Percentiles rank a stretch among this genome's conserved stretches.
Evolutionary conservation across 441 rosid species (phyloP).

Genomic region (Kokia cookei): DNA sequence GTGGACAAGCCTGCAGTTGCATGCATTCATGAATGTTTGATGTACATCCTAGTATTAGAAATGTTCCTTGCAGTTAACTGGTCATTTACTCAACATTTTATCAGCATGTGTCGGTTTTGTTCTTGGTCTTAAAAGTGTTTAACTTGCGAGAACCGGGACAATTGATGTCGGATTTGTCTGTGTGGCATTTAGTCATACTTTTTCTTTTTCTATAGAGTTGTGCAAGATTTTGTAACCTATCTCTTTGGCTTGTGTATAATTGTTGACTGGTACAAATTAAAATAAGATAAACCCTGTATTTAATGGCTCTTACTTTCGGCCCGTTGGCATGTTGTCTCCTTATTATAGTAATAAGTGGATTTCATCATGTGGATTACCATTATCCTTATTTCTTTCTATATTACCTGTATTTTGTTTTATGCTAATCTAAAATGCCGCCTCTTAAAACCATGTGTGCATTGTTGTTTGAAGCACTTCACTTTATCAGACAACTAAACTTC

Average conservation of each 20-base stretch:
- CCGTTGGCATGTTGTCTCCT: slow-evolving; percentile 19
- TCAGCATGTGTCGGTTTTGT: background rate
- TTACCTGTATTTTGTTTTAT: background rate
- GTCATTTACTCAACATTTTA: background rate
- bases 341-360: slow-evolving; percentile 4
- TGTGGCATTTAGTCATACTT: slow-evolving; percentile 13
- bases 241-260: slow-evolving; percentile 15
- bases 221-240: slow-evolving; percentile 9
- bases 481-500: slow-evolving; percentile 1
- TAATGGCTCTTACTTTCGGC: slow-evolving; percentile 22
- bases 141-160: slow-evolving; percentile 9
- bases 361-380: slow-evolving; percentile 23
- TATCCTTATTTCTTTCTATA: slow-evolving; percentile 1
- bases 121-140: background rate
- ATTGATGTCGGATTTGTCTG: slow-evolving; percentile 11
- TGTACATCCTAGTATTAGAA: slow-evolving; percentile 13
- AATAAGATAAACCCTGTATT: slow-evolving; percentile 12
- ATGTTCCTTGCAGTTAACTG: slow-evolving; percentile 12
- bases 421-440: slow-evolving; percentile 2
- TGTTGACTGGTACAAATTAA: slow-evolving; percentile 20
- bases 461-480: slow-evolving; percentile 5
- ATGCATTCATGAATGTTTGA: slow-evolving; percentile 18
- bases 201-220: slow-evolving; percentile 12
- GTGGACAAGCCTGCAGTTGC: slow-evolving; percentile 16
- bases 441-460: background rate